A percentile compares a stretch with the other conserved stretches of the same genome.
phyloP scores from a whole-genome alignment of 768 basidiomycete species.

The Boletus vinaceobasis region DNA sequence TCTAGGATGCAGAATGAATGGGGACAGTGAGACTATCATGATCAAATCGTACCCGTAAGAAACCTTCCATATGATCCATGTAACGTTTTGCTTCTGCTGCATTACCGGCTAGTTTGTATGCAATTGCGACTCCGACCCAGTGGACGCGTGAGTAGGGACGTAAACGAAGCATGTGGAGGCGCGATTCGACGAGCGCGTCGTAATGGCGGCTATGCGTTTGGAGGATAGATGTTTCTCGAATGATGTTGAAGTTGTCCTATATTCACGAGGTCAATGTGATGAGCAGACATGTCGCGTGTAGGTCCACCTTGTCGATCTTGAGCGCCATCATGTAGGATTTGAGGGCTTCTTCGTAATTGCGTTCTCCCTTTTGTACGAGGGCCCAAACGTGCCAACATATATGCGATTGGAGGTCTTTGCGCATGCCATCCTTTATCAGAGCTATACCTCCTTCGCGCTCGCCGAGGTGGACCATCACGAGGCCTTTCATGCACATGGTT shows the following conservation, averaged over 20 bases:
- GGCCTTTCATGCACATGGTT: slow-evolving; percentile 94
- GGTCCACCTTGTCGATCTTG: slow-evolving; percentile 78
- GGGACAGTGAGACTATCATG: neutral
- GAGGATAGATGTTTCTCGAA: slow-evolving; percentile 86
- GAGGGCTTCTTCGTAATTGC: slow-evolving; percentile 91
- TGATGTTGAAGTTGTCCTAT: slow-evolving; percentile 91
- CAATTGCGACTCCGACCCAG: slow-evolving; percentile 88
- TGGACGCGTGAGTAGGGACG: slow-evolving; percentile 82
- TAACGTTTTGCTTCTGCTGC: slow-evolving; percentile 65
- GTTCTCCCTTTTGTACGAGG: slow-evolving; percentile 90
- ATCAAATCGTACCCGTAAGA: slow-evolving; percentile 54
- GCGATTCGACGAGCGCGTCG: slow-evolving; percentile 74
- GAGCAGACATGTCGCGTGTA: neutral
- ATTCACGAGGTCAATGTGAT: neutral
- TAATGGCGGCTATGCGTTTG: slow-evolving; percentile 85
- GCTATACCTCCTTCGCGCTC: slow-evolving; percentile 78
- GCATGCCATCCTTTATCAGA: slow-evolving; percentile 80
- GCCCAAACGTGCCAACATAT: slow-evolving; percentile 99
- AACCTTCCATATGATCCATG: slow-evolving; percentile 66
- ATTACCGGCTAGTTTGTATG: slow-evolving; percentile 82
- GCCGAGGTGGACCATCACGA: slow-evolving; percentile 78
- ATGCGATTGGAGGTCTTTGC: slow-evolving; percentile 79
- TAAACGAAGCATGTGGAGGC: slow-evolving; percentile 72
- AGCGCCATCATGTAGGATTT: slow-evolving; percentile 91
- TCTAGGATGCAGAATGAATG: slow-evolving; percentile 39